These are phyloP conservation scores for Colletotrichum eremochloae DNA, from an alignment of 2,329 filamentous ascomycete genomes.

Conservation along the genomic window DNA sequence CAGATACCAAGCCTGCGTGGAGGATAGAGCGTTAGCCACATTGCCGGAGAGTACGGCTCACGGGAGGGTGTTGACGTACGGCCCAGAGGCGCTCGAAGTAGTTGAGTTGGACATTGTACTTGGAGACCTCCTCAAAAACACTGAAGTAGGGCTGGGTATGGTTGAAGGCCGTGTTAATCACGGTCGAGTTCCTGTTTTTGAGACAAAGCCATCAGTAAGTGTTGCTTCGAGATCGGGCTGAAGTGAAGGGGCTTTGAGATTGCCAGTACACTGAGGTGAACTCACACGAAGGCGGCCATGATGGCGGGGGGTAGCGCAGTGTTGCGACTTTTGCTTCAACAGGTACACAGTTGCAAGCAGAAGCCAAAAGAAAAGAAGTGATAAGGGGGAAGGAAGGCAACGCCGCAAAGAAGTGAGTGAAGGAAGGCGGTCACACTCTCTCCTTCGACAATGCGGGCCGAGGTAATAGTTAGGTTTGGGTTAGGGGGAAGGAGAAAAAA, in stretches of 20 bases:
- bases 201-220: constrained; percentile 30
- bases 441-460: constrained; percentile 33
- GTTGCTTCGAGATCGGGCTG: constrained; percentile 12
- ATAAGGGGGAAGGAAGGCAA: constrained; percentile 19
- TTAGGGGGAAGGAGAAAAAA: constrained; percentile 28
- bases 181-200: constrained; percentile 63
- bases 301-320: constrained; percentile 28
- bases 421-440: constrained; percentile 6
- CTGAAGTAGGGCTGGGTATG: constrained; percentile 65
- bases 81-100: constrained; percentile 91
- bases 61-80: constrained; percentile 60
- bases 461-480: constrained; percentile 16
- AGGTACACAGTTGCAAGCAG: constrained; percentile 2
- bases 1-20: constrained; percentile 83
- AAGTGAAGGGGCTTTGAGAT: not conserved
- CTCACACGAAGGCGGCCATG: constrained; percentile 40
- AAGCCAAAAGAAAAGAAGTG: constrained; percentile 9
- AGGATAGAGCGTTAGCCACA: constrained; percentile 35
- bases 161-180: constrained; percentile 59
- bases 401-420: constrained; percentile 16
- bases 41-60: constrained; percentile 2
- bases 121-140: constrained; percentile 74
- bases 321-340: constrained; percentile 23
- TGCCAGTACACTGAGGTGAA: constrained; percentile 1
- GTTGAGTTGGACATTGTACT: constrained; percentile 88